Percentiles rank a stretch among this genome's conserved stretches.
Evolutionary conservation across 257 asterid genomes (phyloP).

Genomic region (Gentiana dahurica): DNA sequence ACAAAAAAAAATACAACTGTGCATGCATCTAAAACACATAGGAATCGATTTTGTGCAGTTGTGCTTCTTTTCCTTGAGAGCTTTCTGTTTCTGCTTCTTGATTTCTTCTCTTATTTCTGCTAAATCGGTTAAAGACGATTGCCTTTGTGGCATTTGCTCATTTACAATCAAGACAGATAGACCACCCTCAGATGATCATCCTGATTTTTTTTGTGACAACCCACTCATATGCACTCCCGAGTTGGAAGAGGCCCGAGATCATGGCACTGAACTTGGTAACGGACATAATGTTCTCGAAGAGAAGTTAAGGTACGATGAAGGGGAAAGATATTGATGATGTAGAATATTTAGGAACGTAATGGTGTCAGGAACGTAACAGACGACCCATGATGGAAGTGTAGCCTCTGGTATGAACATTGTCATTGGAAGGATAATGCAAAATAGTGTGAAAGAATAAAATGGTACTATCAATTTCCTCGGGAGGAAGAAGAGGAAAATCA

Average conservation of each 20-base stretch:
- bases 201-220: constrained; percentile 73
- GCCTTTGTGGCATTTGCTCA: constrained; percentile 6
- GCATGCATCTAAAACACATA: too few relatives aligned
- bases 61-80: too few relatives aligned
- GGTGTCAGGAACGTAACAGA: constrained; percentile 79
- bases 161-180: constrained; percentile 41
- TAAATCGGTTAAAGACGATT: too few relatives aligned
- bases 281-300: constrained; percentile 90
- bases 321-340: constrained; percentile 80
- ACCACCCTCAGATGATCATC: constrained; percentile 84
- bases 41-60: too few relatives aligned
- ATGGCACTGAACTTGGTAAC: constrained; percentile 85
- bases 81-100: too few relatives aligned
- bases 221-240: constrained; percentile 91
- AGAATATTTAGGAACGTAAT: constrained; percentile 72
- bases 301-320: constrained; percentile 81
- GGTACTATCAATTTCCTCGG: constrained; percentile 90
- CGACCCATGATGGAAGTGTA: constrained; percentile 79
- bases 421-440: constrained; percentile 90
- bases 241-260: constrained; percentile 71
- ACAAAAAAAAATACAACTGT: too few relatives aligned
- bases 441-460: constrained; percentile 83
- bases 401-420: constrained; percentile 97
- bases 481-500: constrained; percentile 89
- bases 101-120: too few relatives aligned